Evolutionary conservation across 148 eudicot genomes (phyloP).

Genomic region (Fagopyrum homotropicum): DNA sequence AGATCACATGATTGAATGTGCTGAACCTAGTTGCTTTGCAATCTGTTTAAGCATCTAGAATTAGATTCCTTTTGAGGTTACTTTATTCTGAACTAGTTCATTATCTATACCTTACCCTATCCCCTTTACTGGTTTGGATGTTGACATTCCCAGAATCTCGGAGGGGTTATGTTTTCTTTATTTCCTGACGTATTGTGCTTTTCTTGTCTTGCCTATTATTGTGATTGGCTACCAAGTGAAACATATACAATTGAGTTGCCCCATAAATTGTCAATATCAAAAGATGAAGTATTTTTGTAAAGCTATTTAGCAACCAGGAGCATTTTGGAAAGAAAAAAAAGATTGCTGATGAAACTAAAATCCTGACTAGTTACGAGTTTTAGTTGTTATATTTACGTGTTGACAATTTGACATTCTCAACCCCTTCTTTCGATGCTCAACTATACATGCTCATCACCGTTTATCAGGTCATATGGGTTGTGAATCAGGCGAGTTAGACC

Average conservation of each 20-base stretch:
- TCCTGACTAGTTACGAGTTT: background rate
- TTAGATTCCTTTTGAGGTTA: background rate
- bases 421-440: slow-evolving; percentile 3
- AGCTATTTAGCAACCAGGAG: background rate
- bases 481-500: slow-evolving; percentile 17
- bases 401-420: background rate
- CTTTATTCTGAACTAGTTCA: background rate
- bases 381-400: background rate
- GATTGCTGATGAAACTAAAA: background rate
- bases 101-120: too few species aligned
- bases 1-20: background rate
- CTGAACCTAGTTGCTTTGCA: background rate
- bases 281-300: background rate
- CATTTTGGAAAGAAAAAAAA: background rate
- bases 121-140: background rate
- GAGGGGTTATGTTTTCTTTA: background rate
- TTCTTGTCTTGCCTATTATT: background rate
- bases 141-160: background rate
- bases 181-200: background rate
- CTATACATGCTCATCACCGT: background rate
- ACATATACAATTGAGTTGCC: background rate
- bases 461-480: slow-evolving; percentile 35
- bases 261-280: background rate
- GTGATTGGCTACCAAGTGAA: background rate
- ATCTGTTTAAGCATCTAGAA: background rate